Percentiles rank a stretch among this genome's conserved stretches.
These are phyloP conservation scores for Umbelopsis isabellina DNA, from an alignment of 192 early-diverging fungal genomes.

Conservation along the genomic window DNA sequence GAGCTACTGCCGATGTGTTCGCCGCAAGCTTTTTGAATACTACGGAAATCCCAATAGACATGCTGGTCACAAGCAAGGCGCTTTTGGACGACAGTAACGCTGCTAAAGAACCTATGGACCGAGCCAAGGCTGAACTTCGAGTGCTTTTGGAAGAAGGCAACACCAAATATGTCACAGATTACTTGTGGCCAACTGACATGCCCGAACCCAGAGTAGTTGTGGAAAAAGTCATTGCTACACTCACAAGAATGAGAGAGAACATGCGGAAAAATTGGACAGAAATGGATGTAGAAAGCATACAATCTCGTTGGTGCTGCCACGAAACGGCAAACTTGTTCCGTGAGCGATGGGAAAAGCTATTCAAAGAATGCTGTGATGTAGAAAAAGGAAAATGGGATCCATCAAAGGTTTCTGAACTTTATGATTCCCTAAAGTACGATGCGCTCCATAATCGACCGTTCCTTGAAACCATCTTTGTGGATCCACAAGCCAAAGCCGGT, in stretches of 20 bases:
- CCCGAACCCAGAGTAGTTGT: slow-evolving; percentile 54
- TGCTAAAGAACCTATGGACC: slow-evolving; percentile 93
- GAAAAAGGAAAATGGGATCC: slow-evolving; percentile 57
- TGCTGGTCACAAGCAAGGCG: slow-evolving; percentile 79
- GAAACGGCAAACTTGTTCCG: slow-evolving; percentile 84
- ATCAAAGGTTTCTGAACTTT: slow-evolving; percentile 88
- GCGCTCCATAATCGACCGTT: slow-evolving; percentile 94
- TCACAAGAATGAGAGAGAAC: slow-evolving; percentile 65
- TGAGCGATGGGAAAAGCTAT: slow-evolving; percentile 97
- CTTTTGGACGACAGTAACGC: slow-evolving; percentile 95
- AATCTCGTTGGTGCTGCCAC: slow-evolving; percentile 87
- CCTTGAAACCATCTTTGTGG: slow-evolving; percentile 71
- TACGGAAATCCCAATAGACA: slow-evolving; percentile 57
- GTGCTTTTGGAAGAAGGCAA: slow-evolving; percentile 46
- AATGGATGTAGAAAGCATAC: slow-evolving; percentile 59
- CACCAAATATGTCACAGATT: slow-evolving; percentile 27
- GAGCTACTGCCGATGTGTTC: slow-evolving; percentile 82
- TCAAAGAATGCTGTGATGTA: slow-evolving; percentile 77
- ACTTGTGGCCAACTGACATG: slow-evolving; percentile 44
- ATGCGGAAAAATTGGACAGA: slow-evolving; percentile 81
- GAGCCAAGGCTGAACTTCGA: slow-evolving; percentile 74
- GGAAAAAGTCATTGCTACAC: slow-evolving; percentile 68
- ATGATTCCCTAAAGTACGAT: slow-evolving; percentile 97
- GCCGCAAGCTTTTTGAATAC: slow-evolving; percentile 65
- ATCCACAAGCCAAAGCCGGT: slow-evolving; percentile 23